These are phyloP conservation scores for Pecoramyces ruminantium DNA, from an alignment of 192 early-diverging fungal genomes.

Conservation along the genomic window DNA sequence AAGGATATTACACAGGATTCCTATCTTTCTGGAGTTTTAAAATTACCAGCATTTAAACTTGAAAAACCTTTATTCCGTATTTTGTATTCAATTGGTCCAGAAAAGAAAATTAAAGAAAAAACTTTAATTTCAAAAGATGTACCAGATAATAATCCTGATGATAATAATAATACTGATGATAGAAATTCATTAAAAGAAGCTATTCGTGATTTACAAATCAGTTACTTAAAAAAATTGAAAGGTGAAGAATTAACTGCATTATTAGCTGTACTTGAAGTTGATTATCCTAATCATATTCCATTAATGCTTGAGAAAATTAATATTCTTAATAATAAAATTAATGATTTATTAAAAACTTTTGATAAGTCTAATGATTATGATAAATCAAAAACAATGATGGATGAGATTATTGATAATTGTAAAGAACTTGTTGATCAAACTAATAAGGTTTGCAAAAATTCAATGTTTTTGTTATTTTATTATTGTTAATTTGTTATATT, in stretches of 20 bases:
- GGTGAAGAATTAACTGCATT: conserved; percentile 32
- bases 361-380: not conserved
- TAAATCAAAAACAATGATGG: not conserved
- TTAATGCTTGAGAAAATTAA: conserved; percentile 34
- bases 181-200: conserved; percentile 46
- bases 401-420: not conserved
- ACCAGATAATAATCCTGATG: not conserved
- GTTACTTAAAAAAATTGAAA: conserved; percentile 62
- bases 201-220: conserved; percentile 59
- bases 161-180: conserved; percentile 11
- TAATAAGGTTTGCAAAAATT: no score
- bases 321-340: conserved; percentile 6
- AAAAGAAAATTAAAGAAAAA: not conserved
- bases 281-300: conserved; percentile 36
- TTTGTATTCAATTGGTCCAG: not conserved
- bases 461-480: no score
- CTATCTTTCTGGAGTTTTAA: not conserved
- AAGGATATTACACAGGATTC: not conserved
- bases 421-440: not conserved
- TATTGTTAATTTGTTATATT: no score
- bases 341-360: not conserved
- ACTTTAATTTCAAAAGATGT: not conserved
- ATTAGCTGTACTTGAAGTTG: conserved; percentile 36
- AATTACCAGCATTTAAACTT: not conserved
- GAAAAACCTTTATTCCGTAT: not conserved